phyloP scores from a whole-genome alignment of 768 basidiomycete species.

The Boletus rubroflammeus region DNA sequence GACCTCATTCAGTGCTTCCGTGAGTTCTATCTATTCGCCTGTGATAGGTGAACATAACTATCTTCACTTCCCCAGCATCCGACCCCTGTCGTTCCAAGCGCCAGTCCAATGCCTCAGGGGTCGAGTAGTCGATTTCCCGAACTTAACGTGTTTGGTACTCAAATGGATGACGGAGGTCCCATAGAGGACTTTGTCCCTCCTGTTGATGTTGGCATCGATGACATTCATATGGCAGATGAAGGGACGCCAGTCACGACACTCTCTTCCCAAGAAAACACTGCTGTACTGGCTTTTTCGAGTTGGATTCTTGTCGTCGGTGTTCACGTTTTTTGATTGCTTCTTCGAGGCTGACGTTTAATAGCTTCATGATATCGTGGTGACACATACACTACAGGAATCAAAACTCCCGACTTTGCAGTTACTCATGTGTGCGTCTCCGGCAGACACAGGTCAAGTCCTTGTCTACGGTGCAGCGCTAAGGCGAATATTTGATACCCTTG shows the following conservation, averaged over 20 bases:
- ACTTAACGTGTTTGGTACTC: constrained; percentile 22
- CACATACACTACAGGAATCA: constrained; percentile 43
- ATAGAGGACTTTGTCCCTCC: constrained; percentile 13
- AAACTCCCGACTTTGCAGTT: constrained; percentile 49
- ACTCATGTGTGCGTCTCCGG: constrained; percentile 40
- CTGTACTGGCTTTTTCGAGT: constrained; percentile 41
- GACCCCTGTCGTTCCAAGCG: constrained; percentile 20
- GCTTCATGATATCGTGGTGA: constrained; percentile 60
- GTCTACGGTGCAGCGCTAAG: constrained; percentile 43
- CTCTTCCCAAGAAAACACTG: constrained; percentile 29
- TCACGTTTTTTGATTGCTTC: background rate
- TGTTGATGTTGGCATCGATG: constrained; percentile 27
- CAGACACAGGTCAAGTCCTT: constrained; percentile 23
- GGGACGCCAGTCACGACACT: constrained; percentile 4
- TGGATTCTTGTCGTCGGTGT: constrained; percentile 54
- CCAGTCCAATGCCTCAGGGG: constrained; percentile 20
- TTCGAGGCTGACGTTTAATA: constrained; percentile 24
- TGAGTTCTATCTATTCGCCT: background rate
- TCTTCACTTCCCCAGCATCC: constrained; percentile 1
- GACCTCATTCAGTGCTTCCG: background rate
- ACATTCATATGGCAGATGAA: constrained; percentile 35
- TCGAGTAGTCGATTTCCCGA: constrained; percentile 6
- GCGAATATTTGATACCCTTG: constrained; percentile 32
- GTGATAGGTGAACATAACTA: background rate
- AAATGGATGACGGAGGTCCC: constrained; percentile 9